phyloP scores from a whole-genome alignment of 257 asterid genomes.

The Solanum chmielewskii region DNA sequence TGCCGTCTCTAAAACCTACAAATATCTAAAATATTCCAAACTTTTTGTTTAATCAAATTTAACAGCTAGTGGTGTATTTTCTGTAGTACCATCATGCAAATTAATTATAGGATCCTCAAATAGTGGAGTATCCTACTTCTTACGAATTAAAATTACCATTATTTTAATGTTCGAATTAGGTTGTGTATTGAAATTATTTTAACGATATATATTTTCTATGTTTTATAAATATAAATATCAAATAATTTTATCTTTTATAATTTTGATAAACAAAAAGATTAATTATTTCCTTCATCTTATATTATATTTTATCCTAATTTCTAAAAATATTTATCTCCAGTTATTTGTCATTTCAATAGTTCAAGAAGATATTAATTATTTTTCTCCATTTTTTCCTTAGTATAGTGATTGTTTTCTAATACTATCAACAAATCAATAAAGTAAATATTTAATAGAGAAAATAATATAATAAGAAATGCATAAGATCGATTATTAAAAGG shows the following conservation, averaged over 20 bases:
- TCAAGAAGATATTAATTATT: background rate
- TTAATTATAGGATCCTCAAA: background rate
- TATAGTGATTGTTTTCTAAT: background rate
- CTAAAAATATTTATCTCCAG: background rate
- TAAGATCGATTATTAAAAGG: background rate
- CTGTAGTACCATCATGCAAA: background rate
- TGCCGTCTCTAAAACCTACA: background rate
- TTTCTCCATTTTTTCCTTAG: background rate
- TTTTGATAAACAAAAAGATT: background rate
- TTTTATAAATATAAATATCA: background rate
- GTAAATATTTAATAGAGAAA: background rate
- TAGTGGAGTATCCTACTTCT: background rate
- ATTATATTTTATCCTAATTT: background rate
- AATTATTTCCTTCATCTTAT: background rate
- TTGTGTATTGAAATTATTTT: background rate
- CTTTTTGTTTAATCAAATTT: background rate
- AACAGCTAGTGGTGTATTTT: background rate
- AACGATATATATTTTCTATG: accelerated
- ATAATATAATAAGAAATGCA: background rate
- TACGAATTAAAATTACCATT: background rate
- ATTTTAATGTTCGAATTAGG: background rate
- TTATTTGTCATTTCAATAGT: background rate
- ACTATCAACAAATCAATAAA: background rate
- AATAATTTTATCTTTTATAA: background rate
- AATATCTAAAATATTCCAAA: background rate